Conservation (phyloP, 352 stramenopile species). For the Peronospora destructor region DNA sequence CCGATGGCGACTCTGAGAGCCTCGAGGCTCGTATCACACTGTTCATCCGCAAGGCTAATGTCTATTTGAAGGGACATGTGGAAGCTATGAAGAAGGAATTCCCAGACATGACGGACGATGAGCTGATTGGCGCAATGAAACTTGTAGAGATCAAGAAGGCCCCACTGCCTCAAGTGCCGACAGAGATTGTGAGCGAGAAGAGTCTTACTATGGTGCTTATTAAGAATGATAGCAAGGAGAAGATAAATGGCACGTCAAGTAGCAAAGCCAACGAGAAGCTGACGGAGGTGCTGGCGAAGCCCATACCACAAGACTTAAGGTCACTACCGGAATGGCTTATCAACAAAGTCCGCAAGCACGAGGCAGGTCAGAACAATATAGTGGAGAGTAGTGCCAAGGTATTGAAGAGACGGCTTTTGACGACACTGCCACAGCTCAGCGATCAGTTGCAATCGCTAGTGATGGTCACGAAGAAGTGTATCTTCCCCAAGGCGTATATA, state of each 20-base stretch:
- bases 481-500: constrained; percentile 49
- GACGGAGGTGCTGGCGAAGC: constrained; percentile 41
- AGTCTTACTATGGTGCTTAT: constrained; percentile 13
- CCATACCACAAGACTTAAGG: constrained; percentile 58
- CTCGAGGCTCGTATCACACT: constrained; percentile 43
- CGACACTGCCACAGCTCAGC: constrained; percentile 62
- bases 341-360: constrained; percentile 58
- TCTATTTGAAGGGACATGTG: constrained; percentile 25
- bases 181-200: constrained; percentile 7
- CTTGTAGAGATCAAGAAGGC: constrained; percentile 32
- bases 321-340: constrained; percentile 72
- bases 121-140: constrained; percentile 31
- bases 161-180: constrained; percentile 26
- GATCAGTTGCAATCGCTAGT: constrained; percentile 71
- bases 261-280: constrained; percentile 27
- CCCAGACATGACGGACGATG: constrained; percentile 29
- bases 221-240: constrained; percentile 14
- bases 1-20: constrained; percentile 26
- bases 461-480: constrained; percentile 54
- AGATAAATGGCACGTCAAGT: background rate
- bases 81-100: constrained; percentile 23
- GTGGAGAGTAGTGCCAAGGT: constrained; percentile 37
- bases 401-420: constrained; percentile 39
- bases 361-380: constrained; percentile 37
- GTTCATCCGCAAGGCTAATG: constrained; percentile 34